These are phyloP conservation scores for Karstenula rhodostoma DNA, from an alignment of 2,329 filamentous ascomycete genomes.

Conservation along the genomic window DNA sequence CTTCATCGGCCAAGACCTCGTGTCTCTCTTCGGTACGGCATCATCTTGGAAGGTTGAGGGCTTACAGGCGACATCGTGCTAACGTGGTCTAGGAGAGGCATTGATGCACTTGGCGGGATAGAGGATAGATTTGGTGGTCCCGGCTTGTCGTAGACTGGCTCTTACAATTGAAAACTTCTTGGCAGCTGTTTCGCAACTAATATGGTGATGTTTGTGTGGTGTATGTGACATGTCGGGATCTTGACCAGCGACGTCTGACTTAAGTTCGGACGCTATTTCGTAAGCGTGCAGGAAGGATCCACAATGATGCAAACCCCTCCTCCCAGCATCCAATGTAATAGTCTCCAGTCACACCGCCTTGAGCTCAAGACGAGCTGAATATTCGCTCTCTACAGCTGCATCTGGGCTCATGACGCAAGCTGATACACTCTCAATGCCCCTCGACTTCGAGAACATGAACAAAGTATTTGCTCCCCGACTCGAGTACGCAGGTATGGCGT, in stretches of 20 bases:
- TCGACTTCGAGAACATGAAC: no score
- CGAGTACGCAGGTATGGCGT: neutral
- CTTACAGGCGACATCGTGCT: neutral
- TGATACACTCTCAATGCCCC: no score
- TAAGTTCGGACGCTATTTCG: neutral
- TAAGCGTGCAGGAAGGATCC: conserved; percentile 2
- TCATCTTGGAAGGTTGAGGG: neutral
- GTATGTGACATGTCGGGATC: neutral
- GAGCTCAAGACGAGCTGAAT: no score
- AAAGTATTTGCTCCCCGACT: no score
- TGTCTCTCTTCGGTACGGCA: neutral
- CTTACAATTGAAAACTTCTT: neutral
- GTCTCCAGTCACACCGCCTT: neutral
- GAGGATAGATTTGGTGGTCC: neutral
- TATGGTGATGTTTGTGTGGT: neutral
- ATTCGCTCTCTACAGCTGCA: no score
- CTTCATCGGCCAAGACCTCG: neutral
- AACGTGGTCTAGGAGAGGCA: neutral
- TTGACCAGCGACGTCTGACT: neutral
- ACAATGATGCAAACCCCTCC: neutral
- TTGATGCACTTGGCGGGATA: neutral
- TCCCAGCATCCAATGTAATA: neutral
- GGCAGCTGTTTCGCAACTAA: neutral
- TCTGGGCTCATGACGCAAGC: no score
- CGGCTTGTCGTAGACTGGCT: neutral